These are phyloP conservation scores for Amanita rimosa DNA, from an alignment of 768 basidiomycete genomes.

Conservation along the genomic window DNA sequence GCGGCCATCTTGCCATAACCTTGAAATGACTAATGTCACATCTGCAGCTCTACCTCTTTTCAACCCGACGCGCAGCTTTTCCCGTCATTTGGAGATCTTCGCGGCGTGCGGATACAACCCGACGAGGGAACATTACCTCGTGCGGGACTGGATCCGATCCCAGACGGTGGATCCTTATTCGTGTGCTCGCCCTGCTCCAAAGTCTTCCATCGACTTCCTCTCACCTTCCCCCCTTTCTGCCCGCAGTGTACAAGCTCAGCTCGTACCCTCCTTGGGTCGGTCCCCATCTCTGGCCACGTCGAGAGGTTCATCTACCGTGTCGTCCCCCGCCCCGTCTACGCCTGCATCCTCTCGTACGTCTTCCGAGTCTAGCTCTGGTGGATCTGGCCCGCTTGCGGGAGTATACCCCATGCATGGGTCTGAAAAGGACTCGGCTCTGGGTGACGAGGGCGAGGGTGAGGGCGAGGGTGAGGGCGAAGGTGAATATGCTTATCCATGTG, in stretches of 20 bases:
- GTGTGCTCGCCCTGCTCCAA: neutral
- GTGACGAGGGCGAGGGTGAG: too few relatives aligned
- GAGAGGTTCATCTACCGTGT: neutral
- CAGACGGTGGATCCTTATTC: slow-evolving; percentile 4
- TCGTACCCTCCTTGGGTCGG: neutral
- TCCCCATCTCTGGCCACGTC: neutral
- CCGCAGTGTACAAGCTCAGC: neutral
- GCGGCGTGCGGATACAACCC: slow-evolving; percentile 28
- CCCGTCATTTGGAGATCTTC: slow-evolving; percentile 34
- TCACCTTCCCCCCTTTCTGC: too few relatives aligned
- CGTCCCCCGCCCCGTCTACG: slow-evolving; percentile 3
- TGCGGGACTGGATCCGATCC: slow-evolving; percentile 25
- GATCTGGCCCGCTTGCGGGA: neutral
- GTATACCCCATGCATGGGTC: neutral
- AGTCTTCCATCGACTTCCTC: neutral
- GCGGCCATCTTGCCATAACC: slow-evolving; percentile 4
- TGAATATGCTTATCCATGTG: too few relatives aligned
- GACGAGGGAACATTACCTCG: slow-evolving; percentile 24
- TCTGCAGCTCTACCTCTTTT: slow-evolving; percentile 42
- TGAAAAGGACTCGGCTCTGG: too few relatives aligned
- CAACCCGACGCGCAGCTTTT: slow-evolving; percentile 35
- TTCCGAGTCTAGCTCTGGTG: neutral
- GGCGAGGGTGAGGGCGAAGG: neutral
- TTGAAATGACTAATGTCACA: neutral
- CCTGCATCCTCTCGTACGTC: slow-evolving; percentile 5